phyloP scores from a whole-genome alignment of 2,329 filamentous ascomycete genomes.

The Colletotrichum gloeosporioides region DNA sequence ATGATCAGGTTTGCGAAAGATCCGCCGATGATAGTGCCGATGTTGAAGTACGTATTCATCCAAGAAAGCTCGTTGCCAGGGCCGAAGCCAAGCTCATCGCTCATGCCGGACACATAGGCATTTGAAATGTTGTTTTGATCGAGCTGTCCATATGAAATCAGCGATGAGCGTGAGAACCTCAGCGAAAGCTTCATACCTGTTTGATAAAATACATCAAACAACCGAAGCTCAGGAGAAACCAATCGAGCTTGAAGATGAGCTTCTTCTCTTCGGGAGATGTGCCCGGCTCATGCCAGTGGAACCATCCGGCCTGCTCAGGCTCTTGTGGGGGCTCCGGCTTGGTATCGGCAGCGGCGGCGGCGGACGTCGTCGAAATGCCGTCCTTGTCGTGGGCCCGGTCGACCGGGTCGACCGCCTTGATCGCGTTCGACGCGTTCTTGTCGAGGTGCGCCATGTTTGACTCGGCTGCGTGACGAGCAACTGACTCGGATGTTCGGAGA shows the following conservation, averaged over 20 bases:
- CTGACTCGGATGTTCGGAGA: not conserved
- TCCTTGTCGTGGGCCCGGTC: slow-evolving; percentile 3
- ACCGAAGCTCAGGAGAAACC: slow-evolving; percentile 45
- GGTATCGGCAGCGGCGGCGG: not conserved
- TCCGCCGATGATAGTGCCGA: slow-evolving; percentile 51
- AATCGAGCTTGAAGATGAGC: slow-evolving; percentile 55
- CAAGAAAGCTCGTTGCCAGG: slow-evolving; percentile 45
- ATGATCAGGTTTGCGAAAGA: slow-evolving; percentile 49
- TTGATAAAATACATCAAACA: slow-evolving; percentile 55
- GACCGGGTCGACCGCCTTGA: not conserved
- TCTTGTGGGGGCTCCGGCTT: slow-evolving; percentile 20
- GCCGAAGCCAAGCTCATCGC: slow-evolving; percentile 49
- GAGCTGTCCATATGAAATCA: slow-evolving; percentile 27
- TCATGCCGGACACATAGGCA: slow-evolving; percentile 54
- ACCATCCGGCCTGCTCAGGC: slow-evolving; percentile 28
- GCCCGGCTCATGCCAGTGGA: slow-evolving; percentile 47
- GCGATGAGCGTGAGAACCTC: rapidly evolving
- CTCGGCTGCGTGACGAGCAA: not conserved
- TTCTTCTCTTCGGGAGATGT: slow-evolving; percentile 45
- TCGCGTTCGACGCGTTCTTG: slow-evolving; percentile 1
- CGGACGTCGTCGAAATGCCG: not conserved
- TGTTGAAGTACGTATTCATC: slow-evolving; percentile 51
- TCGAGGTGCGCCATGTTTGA: slow-evolving; percentile 1
- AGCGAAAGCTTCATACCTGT: slow-evolving; percentile 17
- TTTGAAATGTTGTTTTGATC: slow-evolving; percentile 53